These are phyloP conservation scores for Hypomyces perniciosus DNA, from an alignment of 2,329 filamentous ascomycete genomes.

Conservation along the genomic window DNA sequence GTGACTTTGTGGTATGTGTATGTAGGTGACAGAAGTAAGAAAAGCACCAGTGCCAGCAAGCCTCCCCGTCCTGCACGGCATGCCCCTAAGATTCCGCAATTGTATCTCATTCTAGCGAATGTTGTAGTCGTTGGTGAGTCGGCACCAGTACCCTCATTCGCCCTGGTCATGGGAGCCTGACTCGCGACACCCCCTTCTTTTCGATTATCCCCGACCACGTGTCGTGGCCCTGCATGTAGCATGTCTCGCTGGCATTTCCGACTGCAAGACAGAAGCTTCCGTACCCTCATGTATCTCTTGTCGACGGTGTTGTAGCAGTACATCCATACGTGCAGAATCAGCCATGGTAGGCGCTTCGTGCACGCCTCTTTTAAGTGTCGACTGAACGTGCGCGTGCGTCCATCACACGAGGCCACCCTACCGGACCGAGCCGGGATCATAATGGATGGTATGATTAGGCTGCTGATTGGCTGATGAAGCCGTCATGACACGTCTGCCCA, in stretches of 20 bases:
- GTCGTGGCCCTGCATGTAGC: constrained; percentile 4
- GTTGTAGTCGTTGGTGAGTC: background rate
- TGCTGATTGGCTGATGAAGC: background rate
- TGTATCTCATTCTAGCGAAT: background rate
- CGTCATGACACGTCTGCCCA: background rate
- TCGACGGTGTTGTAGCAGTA: background rate
- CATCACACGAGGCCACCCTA: too few relatives aligned
- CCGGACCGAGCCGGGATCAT: too few relatives aligned
- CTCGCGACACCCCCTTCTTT: constrained; percentile 1
- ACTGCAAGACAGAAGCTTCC: background rate
- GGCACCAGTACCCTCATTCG: background rate
- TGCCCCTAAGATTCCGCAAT: background rate
- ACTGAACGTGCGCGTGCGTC: too few relatives aligned
- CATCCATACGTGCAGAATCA: background rate
- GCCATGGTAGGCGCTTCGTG: background rate
- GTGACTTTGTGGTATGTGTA: background rate
- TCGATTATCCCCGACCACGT: constrained; percentile 7
- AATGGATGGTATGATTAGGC: too few relatives aligned
- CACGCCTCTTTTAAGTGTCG: background rate
- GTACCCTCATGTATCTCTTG: background rate
- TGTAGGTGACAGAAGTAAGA: background rate
- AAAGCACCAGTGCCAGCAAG: too few relatives aligned
- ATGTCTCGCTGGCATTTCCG: background rate
- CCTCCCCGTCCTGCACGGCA: background rate
- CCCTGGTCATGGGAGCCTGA: background rate